A percentile compares a stretch with the other conserved stretches of the same genome.
Conservation (phyloP, 257 asterid genomes). For the Leonotis leonurus region DNA sequence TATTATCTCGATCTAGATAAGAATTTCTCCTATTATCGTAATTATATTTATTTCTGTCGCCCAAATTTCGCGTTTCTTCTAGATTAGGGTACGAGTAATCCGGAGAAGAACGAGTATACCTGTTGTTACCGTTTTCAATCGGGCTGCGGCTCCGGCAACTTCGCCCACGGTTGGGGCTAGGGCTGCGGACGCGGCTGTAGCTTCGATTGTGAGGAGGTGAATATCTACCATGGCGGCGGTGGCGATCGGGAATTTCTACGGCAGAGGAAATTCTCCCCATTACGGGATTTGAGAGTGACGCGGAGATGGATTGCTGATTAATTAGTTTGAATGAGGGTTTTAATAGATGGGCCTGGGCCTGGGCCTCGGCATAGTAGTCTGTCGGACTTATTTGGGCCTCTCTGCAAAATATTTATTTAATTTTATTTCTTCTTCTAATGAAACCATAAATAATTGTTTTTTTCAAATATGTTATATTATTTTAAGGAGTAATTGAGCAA, state of each 20-base stretch:
- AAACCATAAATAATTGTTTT: no score
- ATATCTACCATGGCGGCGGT: slow-evolving; percentile 27
- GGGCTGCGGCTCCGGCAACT: slow-evolving; percentile 56
- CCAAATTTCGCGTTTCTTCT: slow-evolving; percentile 26
- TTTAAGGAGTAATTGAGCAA: no score
- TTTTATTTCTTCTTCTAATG: no score
- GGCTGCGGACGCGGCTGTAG: slow-evolving; percentile 24
- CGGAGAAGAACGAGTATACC: slow-evolving; percentile 66
- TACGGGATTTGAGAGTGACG: slow-evolving; percentile 9
- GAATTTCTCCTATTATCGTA: slow-evolving; percentile 28
- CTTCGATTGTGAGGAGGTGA: slow-evolving; percentile 30
- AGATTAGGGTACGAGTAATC: slow-evolving; percentile 47
- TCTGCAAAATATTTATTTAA: no score
- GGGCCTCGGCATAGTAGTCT: no score
- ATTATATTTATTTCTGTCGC: slow-evolving; percentile 17
- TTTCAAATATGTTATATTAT: no score
- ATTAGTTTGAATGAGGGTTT: not conserved
- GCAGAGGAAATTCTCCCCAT: slow-evolving; percentile 69
- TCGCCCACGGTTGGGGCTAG: slow-evolving; percentile 15
- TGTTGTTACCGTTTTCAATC: slow-evolving; percentile 24
- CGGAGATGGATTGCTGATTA: not conserved
- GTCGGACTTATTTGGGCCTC: no score
- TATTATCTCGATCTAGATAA: slow-evolving; percentile 60
- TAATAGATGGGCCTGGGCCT: no score
- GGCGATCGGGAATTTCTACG: slow-evolving; percentile 47